Conservation (phyloP, 768 basidiomycete genomes). For the Termitomyces sp. region DNA sequence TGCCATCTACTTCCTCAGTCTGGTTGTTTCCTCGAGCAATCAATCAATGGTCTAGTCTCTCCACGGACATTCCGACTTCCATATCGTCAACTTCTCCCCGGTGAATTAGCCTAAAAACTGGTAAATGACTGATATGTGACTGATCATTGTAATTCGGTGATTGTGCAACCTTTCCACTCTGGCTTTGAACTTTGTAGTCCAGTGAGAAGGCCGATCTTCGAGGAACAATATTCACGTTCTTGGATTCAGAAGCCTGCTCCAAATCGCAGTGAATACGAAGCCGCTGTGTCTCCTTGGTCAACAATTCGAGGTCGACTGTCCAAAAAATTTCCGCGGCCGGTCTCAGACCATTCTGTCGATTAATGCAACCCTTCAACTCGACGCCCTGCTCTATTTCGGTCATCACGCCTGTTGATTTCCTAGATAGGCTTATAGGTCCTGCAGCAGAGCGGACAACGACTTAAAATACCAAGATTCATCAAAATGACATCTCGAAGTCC, state of each 20-base stretch:
- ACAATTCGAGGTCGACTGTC: no score
- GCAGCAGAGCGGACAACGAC: not conserved
- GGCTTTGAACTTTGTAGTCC: not conserved
- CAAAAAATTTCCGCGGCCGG: no score
- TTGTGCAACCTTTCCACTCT: not conserved
- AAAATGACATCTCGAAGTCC: not conserved
- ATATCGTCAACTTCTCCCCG: not conserved
- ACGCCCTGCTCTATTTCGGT: no score
- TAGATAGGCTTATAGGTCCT: no score
- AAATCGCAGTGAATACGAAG: no score
- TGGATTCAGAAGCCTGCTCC: no score
- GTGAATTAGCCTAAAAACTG: not conserved
- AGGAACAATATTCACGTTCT: not conserved
- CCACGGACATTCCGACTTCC: not conserved
- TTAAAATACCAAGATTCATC: not conserved
- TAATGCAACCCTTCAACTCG: no score
- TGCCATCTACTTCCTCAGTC: not conserved
- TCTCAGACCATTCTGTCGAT: not conserved
- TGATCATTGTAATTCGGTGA: not conserved
- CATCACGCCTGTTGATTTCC: no score
- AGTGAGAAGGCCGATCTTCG: no score
- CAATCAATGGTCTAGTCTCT: not conserved
- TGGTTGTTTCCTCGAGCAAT: not conserved
- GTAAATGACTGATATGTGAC: not conserved
- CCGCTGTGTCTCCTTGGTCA: no score